phyloP scores from a whole-genome alignment of 371 early-diverging fungal species.

The Rhizopus arrhizus region DNA sequence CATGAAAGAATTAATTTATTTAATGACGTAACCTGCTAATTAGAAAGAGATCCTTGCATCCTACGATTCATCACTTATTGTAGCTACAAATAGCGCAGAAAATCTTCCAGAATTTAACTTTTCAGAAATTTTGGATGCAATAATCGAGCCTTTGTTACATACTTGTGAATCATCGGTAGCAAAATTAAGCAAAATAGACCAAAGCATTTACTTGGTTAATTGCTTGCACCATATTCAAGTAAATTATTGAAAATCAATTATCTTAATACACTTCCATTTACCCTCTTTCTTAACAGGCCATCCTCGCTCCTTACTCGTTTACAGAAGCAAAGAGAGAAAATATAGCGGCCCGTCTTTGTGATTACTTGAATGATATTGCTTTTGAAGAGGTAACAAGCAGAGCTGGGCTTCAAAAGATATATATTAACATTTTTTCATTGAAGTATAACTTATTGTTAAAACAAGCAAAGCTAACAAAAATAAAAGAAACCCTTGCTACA shows the following conservation, averaged over 20 bases:
- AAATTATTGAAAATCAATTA: constrained; percentile 2
- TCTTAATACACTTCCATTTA: neutral
- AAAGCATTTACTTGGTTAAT: constrained; percentile 75
- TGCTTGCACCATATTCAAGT: constrained; percentile 74
- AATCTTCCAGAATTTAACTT: constrained; percentile 58
- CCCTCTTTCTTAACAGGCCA: constrained; percentile 12
- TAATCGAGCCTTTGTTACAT: constrained; percentile 75
- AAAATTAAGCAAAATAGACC: constrained; percentile 59
- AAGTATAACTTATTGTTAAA: constrained; percentile 41
- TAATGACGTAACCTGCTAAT: neutral
- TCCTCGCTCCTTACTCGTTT: constrained; percentile 37
- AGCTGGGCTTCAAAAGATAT: neutral
- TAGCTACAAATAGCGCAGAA: constrained; percentile 34
- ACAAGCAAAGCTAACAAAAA: constrained; percentile 51
- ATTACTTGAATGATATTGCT: constrained; percentile 37
- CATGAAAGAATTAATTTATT: neutral
- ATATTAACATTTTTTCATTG: neutral
- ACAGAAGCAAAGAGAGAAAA: constrained; percentile 37
- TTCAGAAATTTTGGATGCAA: constrained; percentile 64
- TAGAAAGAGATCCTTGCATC: constrained; percentile 81
- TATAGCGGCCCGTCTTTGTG: constrained; percentile 32
- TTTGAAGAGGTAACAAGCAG: constrained; percentile 42
- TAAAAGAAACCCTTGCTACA: constrained; percentile 35
- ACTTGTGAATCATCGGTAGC: constrained; percentile 68
- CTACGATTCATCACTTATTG: constrained; percentile 72